Evolutionary conservation across 768 basidiomycete genomes (phyloP), one percentile per base, ranked within the genome.

Genomic region (Lactarius hengduanensis): DNA sequence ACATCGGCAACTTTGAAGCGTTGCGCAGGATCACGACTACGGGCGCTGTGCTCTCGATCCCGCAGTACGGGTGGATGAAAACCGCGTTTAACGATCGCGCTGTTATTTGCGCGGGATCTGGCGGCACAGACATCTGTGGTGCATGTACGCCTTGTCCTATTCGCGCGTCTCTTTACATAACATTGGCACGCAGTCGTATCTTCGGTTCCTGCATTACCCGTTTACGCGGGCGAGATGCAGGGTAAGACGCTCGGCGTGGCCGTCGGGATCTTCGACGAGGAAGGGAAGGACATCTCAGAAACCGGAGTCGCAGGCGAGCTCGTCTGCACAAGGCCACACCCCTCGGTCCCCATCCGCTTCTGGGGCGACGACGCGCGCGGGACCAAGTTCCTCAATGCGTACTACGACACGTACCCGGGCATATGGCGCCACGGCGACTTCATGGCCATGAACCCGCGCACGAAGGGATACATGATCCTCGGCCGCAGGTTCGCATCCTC

Each of bases 71-170:
- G 71, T 91, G 88, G 88, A 72, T 83, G 0, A 83, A 86, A 28
- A 69, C 80, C 34, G 86, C 84, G 16, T 91, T 91, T n/a, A 76
- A 79, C 4, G 75, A 76, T 55, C 76, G 82, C 10, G 62, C 85
- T 28, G 82, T 85, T 62, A 67, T 90, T 11, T 73, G 78, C 15
- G 86, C 85, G 4, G 77, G 81, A 0, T 88, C 87, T 53, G 90
- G 90, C 30, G 89, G 90, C n/a, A 91, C 89, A 22, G 90, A 91
- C 73, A 83, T 91, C 10, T 89, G 85, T 71, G 76, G 82, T 66
- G 77, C 81, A 36, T 86, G 89, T 90, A 68, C 75, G 87, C 80
- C 26, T 16, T 38, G 41, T 68, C 38, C 59, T 41, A 55, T 62
- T 43, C 20, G 16, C 34, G 5, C 64, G 53, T 62, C 47, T 41